These are phyloP conservation scores for Botrytis byssoidea DNA, from an alignment of 2,329 filamentous ascomycete genomes.

Conservation along the genomic window DNA sequence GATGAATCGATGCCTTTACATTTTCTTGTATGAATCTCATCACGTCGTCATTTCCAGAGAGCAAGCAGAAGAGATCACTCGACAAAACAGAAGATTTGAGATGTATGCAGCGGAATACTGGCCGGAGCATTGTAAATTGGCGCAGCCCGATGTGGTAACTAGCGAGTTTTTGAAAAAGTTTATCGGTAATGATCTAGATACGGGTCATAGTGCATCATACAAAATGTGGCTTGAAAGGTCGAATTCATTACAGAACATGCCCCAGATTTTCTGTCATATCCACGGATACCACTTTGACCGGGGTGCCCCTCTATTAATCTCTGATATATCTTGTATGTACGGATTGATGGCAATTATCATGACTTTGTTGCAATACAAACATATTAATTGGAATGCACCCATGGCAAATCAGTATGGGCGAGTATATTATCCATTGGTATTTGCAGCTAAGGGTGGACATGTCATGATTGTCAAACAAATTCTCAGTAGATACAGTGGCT, in stretches of 20 bases:
- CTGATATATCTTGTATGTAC: fast-evolving
- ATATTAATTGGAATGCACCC: not conserved
- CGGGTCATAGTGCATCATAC: not conserved
- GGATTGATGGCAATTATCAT: not conserved
- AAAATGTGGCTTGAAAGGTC: not conserved
- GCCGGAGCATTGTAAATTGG: not conserved
- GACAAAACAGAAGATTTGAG: fast-evolving
- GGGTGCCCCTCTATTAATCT: not conserved
- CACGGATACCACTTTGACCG: no score
- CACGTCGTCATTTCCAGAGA: fast-evolving
- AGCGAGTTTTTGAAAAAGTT: fast-evolving
- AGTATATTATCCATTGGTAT: not conserved
- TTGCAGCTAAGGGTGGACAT: not conserved
- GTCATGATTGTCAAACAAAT: not conserved
- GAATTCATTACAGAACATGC: no score
- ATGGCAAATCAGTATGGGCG: fast-evolving
- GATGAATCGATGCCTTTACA: not conserved
- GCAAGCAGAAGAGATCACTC: fast-evolving
- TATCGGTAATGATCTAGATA: not conserved
- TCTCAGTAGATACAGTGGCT: fast-evolving
- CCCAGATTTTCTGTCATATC: no score
- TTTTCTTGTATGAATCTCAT: not conserved
- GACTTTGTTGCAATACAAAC: not conserved
- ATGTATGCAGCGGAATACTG: fast-evolving
- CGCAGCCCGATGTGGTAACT: not conserved